These are phyloP conservation scores for Hanseniaspora gamundiae DNA, from an alignment of 1,139 yeast genomes.

Conservation along the genomic window DNA sequence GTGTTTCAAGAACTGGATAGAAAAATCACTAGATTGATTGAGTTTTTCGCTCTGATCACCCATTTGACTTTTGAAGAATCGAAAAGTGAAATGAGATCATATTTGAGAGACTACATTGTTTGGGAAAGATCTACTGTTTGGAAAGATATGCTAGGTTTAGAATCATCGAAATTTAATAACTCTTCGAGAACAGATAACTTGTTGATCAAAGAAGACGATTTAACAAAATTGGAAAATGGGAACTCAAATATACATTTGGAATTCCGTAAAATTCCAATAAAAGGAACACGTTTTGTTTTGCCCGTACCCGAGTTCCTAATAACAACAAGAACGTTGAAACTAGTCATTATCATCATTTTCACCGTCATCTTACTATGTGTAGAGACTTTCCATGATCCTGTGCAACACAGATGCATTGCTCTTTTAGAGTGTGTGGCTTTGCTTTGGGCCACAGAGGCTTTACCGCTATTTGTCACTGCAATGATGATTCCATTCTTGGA, in stretches of 20 bases:
- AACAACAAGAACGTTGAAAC: conserved; percentile 31
- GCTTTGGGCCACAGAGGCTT: conserved; percentile 63
- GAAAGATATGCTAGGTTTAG: conserved; percentile 59
- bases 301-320: conserved; percentile 29
- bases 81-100: conserved; percentile 40
- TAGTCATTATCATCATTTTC: conserved; percentile 32
- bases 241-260: conserved; percentile 16
- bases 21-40: conserved; percentile 36
- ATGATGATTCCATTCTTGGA: conserved; percentile 46
- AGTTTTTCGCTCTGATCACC: conserved; percentile 33
- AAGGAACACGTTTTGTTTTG: conserved; percentile 22
- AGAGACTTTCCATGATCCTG: conserved; percentile 45
- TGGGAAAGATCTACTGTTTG: conserved; percentile 68
- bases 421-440: conserved; percentile 56
- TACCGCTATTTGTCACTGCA: conserved; percentile 59
- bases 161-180: conserved; percentile 29
- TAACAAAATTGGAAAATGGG: conserved; percentile 13
- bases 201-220: conserved; percentile 16
- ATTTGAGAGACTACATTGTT: conserved; percentile 58
- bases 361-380: conserved; percentile 40
- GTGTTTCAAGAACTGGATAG: conserved; percentile 36
- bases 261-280: conserved; percentile 19
- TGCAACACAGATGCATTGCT: conserved; percentile 57
- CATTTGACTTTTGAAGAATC: conserved; percentile 20
- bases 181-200: conserved; percentile 11